A percentile compares a stretch with the other conserved stretches of the same genome.
Conservation (phyloP, 495 filamentous ascomycete species). For the Penicillium argentinense region DNA sequence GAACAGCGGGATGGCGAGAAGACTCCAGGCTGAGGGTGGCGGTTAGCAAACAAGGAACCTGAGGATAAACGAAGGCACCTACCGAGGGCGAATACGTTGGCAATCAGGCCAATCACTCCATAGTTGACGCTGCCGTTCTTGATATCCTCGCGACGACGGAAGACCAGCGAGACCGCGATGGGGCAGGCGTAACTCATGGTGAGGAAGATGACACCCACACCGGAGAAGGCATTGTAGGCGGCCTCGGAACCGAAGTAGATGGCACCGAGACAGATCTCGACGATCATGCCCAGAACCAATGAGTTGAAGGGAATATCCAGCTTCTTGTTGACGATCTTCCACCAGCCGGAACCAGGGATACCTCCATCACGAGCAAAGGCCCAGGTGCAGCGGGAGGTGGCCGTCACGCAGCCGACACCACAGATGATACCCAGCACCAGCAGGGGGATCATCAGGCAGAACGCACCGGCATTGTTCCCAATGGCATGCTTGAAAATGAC, state of each 20-base stretch:
- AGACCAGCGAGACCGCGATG: conserved; percentile 50
- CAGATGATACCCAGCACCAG: conserved; percentile 69
- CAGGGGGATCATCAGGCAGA: conserved; percentile 65
- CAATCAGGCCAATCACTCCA: conserved; percentile 53
- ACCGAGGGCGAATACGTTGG: conserved; percentile 56
- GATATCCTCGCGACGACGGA: conserved; percentile 51
- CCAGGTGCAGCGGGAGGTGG: conserved; percentile 67
- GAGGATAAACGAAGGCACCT: conserved; percentile 21
- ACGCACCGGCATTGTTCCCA: conserved; percentile 48
- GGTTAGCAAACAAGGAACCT: conserved; percentile 13
- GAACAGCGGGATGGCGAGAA: conserved; percentile 56
- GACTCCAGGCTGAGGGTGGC: conserved; percentile 52
- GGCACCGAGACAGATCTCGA: conserved; percentile 53
- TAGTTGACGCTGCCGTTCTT: conserved; percentile 55
- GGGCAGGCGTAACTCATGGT: conserved; percentile 56
- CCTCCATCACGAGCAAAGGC: conserved; percentile 63
- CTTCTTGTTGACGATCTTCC: conserved; percentile 49
- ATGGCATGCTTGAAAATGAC: conserved; percentile 21
- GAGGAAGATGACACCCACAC: conserved; percentile 57
- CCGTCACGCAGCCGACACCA: conserved; percentile 64
- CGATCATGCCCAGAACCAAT: conserved; percentile 46
- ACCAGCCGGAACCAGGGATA: conserved; percentile 61
- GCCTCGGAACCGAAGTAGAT: conserved; percentile 58
- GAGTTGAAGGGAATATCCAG: conserved; percentile 55
- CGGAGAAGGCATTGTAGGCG: conserved; percentile 61